Evolutionary conservation across 78 protist species (phyloP).

Genomic region (slime mould (Dictyostelium discoideum)): DNA sequence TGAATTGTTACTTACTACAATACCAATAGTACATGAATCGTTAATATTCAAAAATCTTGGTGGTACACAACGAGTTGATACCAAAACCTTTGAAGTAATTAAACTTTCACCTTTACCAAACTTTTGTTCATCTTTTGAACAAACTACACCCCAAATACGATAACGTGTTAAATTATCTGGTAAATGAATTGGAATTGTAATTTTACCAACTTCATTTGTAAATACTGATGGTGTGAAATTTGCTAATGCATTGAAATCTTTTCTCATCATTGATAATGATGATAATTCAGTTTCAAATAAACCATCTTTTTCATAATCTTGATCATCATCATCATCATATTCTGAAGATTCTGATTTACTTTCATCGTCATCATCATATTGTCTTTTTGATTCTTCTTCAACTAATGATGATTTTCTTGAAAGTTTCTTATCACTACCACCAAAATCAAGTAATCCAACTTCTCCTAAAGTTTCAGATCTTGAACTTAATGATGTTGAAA

Average conservation of each 20-base stretch:
- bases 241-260: conserved; percentile 58
- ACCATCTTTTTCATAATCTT: background rate
- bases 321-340: background rate
- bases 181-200: conserved; percentile 39
- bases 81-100: conserved; percentile 44
- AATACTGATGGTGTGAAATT: conserved; percentile 69
- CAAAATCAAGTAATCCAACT: background rate
- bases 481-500: background rate
- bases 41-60: conserved; percentile 61
- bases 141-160: conserved; percentile 74
- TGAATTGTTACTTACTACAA: conserved; percentile 41
- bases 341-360: background rate
- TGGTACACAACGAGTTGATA: conserved; percentile 76
- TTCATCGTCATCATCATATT: background rate
- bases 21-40: conserved; percentile 30
- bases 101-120: conserved; percentile 55
- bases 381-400: background rate
- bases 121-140: conserved; percentile 34
- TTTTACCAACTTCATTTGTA: conserved; percentile 28
- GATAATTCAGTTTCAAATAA: conserved; percentile 8
- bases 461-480: background rate
- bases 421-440: background rate
- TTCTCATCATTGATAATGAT: conserved; percentile 16
- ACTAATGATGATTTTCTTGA: background rate
- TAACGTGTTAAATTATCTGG: conserved; percentile 77